Percentiles rank a stretch among this genome's conserved stretches.
These are phyloP conservation scores for Flaveria bidentis DNA, from an alignment of 129 eudicot genomes.

Conservation along the genomic window DNA sequence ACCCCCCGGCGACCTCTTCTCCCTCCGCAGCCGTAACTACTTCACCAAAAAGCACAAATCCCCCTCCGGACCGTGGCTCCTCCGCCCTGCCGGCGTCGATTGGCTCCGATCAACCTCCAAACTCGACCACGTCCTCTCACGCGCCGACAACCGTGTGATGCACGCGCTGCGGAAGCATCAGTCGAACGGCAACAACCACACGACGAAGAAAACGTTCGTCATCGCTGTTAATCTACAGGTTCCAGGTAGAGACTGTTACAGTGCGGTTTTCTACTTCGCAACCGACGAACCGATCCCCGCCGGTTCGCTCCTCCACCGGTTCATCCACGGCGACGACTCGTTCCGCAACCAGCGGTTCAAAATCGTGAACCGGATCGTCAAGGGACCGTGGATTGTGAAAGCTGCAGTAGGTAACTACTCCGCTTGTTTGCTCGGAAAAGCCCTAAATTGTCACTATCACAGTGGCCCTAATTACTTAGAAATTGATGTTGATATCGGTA, in stretches of 20 bases:
- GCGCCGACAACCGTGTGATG: slow-evolving; percentile 67
- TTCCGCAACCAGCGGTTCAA: slow-evolving; percentile 75
- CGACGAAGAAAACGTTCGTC: slow-evolving; percentile 49
- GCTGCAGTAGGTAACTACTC: slow-evolving; percentile 76
- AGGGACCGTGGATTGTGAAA: slow-evolving; percentile 92
- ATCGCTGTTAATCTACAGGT: slow-evolving; percentile 73
- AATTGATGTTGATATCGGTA: slow-evolving; percentile 80
- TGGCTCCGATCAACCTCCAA: slow-evolving; percentile 74
- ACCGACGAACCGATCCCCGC: slow-evolving; percentile 56
- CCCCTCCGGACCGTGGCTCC: slow-evolving; percentile 60
- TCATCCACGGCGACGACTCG: slow-evolving; percentile 69
- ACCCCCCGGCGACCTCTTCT: slow-evolving; percentile 77
- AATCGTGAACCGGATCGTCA: slow-evolving; percentile 76
- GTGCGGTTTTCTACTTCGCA: slow-evolving; percentile 82
- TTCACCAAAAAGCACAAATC: slow-evolving; percentile 58
- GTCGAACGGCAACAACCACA: slow-evolving; percentile 21
- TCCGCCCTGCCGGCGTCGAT: slow-evolving; percentile 79
- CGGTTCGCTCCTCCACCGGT: slow-evolving; percentile 57
- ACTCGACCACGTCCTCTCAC: slow-evolving; percentile 70
- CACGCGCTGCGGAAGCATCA: slow-evolving; percentile 43
- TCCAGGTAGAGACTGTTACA: slow-evolving; percentile 80
- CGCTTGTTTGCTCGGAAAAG: slow-evolving; percentile 79
- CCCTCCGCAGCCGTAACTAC: slow-evolving; percentile 58
- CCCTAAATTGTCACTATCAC: slow-evolving; percentile 64
- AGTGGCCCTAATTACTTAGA: slow-evolving; percentile 70